Percentiles rank a stretch among this genome's conserved stretches.
These are phyloP conservation scores for Kwoniella europaea DNA, from an alignment of 768 basidiomycete species.

Conservation along the genomic window DNA sequence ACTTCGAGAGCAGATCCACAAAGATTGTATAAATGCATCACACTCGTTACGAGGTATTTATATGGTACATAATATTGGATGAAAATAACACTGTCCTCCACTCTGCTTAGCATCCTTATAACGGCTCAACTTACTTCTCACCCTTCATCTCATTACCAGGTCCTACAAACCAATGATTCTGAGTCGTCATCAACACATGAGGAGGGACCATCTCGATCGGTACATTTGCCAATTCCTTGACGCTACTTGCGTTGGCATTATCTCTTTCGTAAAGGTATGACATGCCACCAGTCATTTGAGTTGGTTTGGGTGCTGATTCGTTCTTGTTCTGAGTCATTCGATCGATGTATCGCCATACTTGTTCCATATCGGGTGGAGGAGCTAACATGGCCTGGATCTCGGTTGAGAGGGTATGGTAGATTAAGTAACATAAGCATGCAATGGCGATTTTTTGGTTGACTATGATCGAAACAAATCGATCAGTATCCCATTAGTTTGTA, in stretches of 20 bases:
- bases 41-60: no score
- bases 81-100: neutral
- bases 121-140: neutral
- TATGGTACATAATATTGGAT: no score
- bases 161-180: slow-evolving; percentile 44
- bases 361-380: slow-evolving; percentile 29
- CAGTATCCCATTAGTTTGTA: neutral
- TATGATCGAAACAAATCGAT: neutral
- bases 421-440: slow-evolving; percentile 25
- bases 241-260: slow-evolving; percentile 1
- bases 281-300: slow-evolving; percentile 42
- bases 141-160: slow-evolving; percentile 30
- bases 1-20: no score
- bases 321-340: slow-evolving; percentile 1
- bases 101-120: neutral
- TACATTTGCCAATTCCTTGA: slow-evolving; percentile 30
- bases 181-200: slow-evolving; percentile 47
- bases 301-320: slow-evolving; percentile 18
- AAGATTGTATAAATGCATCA: no score
- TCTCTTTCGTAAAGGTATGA: slow-evolving; percentile 45
- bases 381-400: slow-evolving; percentile 35
- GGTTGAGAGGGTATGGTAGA: slow-evolving; percentile 31
- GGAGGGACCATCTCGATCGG: slow-evolving; percentile 46
- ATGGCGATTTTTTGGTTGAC: slow-evolving; percentile 31
- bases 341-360: slow-evolving; percentile 20